Evolutionary conservation across 148 eudicot genomes (phyloP), one percentile per base, ranked within the genome.

Genomic region (Chenopodium formosanum): DNA sequence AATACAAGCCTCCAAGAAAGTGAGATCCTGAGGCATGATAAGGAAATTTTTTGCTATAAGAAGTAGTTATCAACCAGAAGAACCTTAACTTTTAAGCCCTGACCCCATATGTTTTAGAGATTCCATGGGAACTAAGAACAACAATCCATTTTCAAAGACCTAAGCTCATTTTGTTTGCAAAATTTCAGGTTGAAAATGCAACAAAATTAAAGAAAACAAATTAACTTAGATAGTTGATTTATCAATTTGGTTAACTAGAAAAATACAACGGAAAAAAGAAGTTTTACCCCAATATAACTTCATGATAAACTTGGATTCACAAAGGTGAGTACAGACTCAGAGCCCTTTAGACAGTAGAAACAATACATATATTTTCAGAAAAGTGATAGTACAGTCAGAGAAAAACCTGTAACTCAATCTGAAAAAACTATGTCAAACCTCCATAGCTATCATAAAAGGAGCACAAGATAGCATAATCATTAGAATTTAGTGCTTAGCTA

Each of bases 1-100:
- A 63, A 96, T 87, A 86, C 98, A 94, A 76, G 99, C 97, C 90
- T 96, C 99, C 89, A 96, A 84, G 80, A 89, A 91, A 48, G 97
- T 96, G 76, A 89, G 89, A 79, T 94, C 98, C 99, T 94, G 92
- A 76, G 80, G 80, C 76, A 84, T 65, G 77, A 75, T 75, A 75
- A 70, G 70, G 34, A 71, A 66, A 72, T 17, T 0, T 17, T 22
- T 65, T 72, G 16, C 81, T 31, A 6, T 50, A 50, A 82, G 65
- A 47, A 47, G 71, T 64, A 40, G 65, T 73, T 32, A 58, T 23
- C 27, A 79, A 67, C 67, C 14, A 74, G n/a, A 74, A 65, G 47
- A 52, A 4, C 9, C 27, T 70, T 22, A 37, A 27, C 29, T 12
- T 25, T 64, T n/a, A 9, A 48, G 25, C 31, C 60, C 37, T 4